phyloP scores from a whole-genome alignment of 106 monocot genomes.

The Dioscorea zingiberensis region DNA sequence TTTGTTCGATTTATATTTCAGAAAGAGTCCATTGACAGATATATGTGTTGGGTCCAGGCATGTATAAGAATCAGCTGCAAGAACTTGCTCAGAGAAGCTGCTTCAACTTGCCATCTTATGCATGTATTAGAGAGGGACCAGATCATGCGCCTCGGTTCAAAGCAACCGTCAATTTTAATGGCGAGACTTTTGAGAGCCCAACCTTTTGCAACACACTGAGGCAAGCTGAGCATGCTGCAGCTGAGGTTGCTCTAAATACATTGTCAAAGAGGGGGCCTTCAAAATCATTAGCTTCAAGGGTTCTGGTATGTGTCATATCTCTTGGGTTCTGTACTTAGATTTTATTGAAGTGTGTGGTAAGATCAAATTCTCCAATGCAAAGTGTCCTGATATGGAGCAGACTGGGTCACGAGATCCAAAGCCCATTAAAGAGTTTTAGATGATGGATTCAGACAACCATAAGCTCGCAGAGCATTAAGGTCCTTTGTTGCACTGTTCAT shows the following conservation, averaged over 20 bases:
- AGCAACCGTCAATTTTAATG: conserved; percentile 58
- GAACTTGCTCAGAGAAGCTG: conserved; percentile 70
- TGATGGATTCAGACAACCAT: no score
- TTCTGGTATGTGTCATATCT: conserved; percentile 28
- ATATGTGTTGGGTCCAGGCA: conserved; percentile 9
- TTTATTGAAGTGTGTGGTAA: no score
- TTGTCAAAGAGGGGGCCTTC: conserved; percentile 50
- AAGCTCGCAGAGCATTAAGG: no score
- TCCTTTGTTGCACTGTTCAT: no score
- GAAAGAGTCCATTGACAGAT: no score
- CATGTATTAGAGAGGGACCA: conserved; percentile 53
- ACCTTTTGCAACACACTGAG: conserved; percentile 42
- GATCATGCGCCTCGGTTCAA: conserved; percentile 68
- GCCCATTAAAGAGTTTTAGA: no score
- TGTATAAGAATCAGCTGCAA: conserved; percentile 77
- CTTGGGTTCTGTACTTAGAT: background rate
- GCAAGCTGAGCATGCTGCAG: conserved; percentile 64
- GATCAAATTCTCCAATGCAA: no score
- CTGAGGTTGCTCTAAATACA: conserved; percentile 47
- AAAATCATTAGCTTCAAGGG: conserved; percentile 44
- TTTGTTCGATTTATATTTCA: no score
- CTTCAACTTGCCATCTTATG: conserved; percentile 56
- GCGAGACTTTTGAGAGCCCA: conserved; percentile 55
- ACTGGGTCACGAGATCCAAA: no score
- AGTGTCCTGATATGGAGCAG: no score